Base-by-base conservation (phyloP, 1,284 basidiomycete species). In the Caloboletus firmus region DNA sequence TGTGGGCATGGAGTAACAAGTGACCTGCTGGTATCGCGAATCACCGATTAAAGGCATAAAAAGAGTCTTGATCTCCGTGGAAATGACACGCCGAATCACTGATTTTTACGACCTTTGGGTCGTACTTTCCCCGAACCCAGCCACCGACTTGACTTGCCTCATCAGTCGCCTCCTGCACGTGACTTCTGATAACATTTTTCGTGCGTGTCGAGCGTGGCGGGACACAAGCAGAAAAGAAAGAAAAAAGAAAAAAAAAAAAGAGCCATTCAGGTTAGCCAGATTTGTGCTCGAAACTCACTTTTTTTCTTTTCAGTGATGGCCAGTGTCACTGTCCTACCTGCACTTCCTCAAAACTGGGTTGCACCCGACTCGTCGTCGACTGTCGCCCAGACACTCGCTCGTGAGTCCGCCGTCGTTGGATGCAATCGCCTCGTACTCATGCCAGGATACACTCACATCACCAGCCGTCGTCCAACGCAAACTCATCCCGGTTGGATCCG, bases 401-500 rank as follows among this genome's bases (percentile, higher is more conserved):
- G 67, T 69, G 44, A 58, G 67, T 64, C 11, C 24, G 20, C 28
- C 22, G 20, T 34, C 31, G 41, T n/a, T 37, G 13, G 20, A 39
- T 34, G 32, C 26, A 11, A 26, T 20, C 28, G 2, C 39, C 26
- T 28, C 18, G 28, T 15, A 26, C 49, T 63, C 46, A 63, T 34
- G 13, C 35, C 53, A 22, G 41, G 15, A n/a, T 36, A 31, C 40
- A 15, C 40, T 26, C 34, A 3, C 35, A 28, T 44, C 39, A 35
- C 39, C 54, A 68, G 66, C 69, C 31, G 43, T 69, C 55, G 60
- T 70, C 36, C 64, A 63, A 30, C 67, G 67, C 32, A 72, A 48
- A 49, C 67, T 95, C 43, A 82, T 95, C 55, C 90, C 93, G 36
- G 91, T 87, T 37, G 94, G 94, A 28, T 82, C 88, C 22, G 91